Conservation (phyloP, 1,284 basidiomycete genomes). For the Moesziomyces aphidis region DNA sequence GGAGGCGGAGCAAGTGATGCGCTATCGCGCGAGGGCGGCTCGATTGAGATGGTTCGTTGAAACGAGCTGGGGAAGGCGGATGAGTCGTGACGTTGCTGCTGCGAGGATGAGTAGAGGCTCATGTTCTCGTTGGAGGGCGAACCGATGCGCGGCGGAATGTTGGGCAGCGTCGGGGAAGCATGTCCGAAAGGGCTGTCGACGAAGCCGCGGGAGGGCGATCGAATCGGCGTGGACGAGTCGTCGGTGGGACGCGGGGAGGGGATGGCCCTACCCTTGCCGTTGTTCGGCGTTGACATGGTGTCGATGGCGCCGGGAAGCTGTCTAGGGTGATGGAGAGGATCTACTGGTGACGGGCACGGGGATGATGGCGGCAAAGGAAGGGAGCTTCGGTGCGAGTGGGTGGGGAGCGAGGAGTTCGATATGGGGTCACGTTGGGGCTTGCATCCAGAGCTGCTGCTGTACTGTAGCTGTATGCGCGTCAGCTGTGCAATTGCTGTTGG, state of each 20-base stretch:
- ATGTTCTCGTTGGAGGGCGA: constrained; percentile 44
- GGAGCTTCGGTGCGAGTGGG: neutral
- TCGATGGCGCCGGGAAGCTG: neutral
- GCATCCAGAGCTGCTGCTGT: neutral
- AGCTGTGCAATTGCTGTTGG: neutral
- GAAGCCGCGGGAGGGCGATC: constrained; percentile 40
- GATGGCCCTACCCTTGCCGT: constrained; percentile 41
- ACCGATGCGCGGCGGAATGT: constrained; percentile 53
- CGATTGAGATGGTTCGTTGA: constrained; percentile 21
- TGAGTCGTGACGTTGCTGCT: constrained; percentile 33
- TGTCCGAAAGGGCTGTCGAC: constrained; percentile 15
- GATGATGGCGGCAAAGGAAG: neutral
- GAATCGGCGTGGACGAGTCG: constrained; percentile 25
- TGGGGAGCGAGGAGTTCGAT: neutral
- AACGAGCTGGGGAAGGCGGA: constrained; percentile 21
- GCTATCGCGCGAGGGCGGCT: constrained; percentile 40
- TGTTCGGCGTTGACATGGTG: constrained; percentile 39
- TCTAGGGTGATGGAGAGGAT: neutral
- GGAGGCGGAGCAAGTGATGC: constrained; percentile 40
- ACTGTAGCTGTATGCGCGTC: neutral
- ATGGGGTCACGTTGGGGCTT: neutral
- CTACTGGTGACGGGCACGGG: neutral
- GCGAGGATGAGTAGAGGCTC: constrained; percentile 38
- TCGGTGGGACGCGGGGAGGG: constrained; percentile 9
- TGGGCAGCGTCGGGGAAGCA: constrained; percentile 47